These are phyloP conservation scores for Colletotrichum costaricense DNA, from an alignment of 2,329 filamentous ascomycete genomes.

Conservation along the genomic window DNA sequence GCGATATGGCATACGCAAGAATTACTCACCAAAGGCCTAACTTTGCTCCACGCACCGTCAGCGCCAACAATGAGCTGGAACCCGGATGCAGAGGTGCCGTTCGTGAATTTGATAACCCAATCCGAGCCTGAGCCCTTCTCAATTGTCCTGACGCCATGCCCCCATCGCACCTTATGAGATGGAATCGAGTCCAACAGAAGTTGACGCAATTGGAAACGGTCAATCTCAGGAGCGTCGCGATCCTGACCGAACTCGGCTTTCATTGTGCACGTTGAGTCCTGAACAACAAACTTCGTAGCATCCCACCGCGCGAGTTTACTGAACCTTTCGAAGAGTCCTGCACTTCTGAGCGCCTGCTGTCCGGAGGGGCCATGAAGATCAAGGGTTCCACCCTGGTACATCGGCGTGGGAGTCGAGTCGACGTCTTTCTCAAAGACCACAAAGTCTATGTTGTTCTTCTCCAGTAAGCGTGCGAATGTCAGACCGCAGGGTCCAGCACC, in stretches of 20 bases:
- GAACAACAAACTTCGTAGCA: slow-evolving; percentile 31
- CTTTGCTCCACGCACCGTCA: slow-evolving; percentile 27
- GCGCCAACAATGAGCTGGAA: slow-evolving; percentile 22
- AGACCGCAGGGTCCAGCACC: slow-evolving; percentile 60
- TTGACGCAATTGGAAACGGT: slow-evolving; percentile 46
- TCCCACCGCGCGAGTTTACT: slow-evolving; percentile 45
- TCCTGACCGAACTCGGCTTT: slow-evolving; percentile 32
- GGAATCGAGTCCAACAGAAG: slow-evolving; percentile 47
- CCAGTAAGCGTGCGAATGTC: slow-evolving; percentile 58
- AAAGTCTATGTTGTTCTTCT: slow-evolving; percentile 47
- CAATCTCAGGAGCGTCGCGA: slow-evolving; percentile 50
- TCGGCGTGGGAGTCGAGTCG: slow-evolving; percentile 37
- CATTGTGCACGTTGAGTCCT: background rate
- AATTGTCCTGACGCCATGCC: background rate
- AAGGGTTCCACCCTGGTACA: slow-evolving; percentile 52
- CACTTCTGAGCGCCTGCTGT: slow-evolving; percentile 55
- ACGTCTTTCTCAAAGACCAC: slow-evolving; percentile 49
- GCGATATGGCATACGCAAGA: background rate
- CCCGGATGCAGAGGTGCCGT: slow-evolving; percentile 5
- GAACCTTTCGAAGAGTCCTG: slow-evolving; percentile 58
- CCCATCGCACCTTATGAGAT: slow-evolving; percentile 51
- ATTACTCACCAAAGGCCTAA: slow-evolving; percentile 9
- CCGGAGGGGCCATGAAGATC: slow-evolving; percentile 61
- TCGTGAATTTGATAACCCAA: background rate
- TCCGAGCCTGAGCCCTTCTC: background rate